phyloP scores from a whole-genome alignment of 2,329 filamentous ascomycete species.

The Monosporascus ibericus region DNA sequence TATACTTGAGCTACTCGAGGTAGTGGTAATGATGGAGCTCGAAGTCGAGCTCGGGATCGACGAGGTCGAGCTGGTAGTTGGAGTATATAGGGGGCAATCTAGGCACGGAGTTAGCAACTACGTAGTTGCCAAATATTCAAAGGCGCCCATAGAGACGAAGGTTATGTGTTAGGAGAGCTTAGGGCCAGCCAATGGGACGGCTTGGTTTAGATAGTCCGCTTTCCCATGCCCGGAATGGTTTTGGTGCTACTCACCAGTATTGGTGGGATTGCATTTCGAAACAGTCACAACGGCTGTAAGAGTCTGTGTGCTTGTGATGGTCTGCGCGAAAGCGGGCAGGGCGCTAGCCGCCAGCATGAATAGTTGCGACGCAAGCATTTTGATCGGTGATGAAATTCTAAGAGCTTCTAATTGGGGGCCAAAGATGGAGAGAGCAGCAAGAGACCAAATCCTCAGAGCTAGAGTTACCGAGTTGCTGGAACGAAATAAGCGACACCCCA shows the following conservation, averaged over 20 bases:
- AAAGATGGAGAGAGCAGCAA: no score
- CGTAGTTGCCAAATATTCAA: background rate
- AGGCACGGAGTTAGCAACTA: background rate
- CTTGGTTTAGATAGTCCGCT: background rate
- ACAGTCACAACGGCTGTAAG: slow-evolving; percentile 24
- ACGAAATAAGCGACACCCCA: no score
- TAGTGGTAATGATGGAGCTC: slow-evolving; percentile 4
- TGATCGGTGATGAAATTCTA: slow-evolving; percentile 10
- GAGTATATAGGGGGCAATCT: slow-evolving; percentile 22
- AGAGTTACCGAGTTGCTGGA: no score
- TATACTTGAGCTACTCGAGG: slow-evolving; percentile 6
- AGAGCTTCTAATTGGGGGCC: background rate
- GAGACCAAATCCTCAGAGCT: no score
- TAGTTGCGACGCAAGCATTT: slow-evolving; percentile 22
- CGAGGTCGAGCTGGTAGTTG: slow-evolving; percentile 12
- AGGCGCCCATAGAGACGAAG: background rate
- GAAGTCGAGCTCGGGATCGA: slow-evolving; percentile 10
- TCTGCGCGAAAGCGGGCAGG: slow-evolving; percentile 21
- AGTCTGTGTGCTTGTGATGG: slow-evolving; percentile 22
- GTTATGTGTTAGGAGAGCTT: background rate
- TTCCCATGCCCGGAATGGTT: no score
- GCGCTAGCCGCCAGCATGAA: slow-evolving; percentile 21
- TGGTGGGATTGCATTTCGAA: slow-evolving; percentile 22
- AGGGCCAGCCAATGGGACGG: background rate
- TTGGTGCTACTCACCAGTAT: slow-evolving; percentile 11